A percentile compares a stretch with the other conserved stretches of the same genome.
Evolutionary conservation across 2,329 filamentous ascomycete species (phyloP).

Genomic region (Dactylonectria estremocensis): DNA sequence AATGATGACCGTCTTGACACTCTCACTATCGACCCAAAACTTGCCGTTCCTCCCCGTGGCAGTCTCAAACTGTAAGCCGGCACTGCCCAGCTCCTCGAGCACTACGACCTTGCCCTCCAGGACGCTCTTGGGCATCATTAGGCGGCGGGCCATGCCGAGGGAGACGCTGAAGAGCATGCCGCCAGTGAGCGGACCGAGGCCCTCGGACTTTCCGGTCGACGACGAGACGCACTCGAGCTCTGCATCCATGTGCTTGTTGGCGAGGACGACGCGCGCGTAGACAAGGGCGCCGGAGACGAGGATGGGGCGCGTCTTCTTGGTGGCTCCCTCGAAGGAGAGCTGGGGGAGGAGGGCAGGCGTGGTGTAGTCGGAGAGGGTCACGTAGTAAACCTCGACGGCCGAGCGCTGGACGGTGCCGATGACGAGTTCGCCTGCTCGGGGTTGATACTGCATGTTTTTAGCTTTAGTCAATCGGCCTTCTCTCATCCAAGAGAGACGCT

Average conservation of each 20-base stretch:
- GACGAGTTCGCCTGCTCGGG: slow-evolving; percentile 86
- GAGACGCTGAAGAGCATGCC: slow-evolving; percentile 91
- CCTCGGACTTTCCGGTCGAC: slow-evolving; percentile 89
- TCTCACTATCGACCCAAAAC: slow-evolving; percentile 91
- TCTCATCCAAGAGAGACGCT: slow-evolving; percentile 8
- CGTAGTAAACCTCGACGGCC: slow-evolving; percentile 84
- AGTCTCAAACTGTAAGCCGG: slow-evolving; percentile 90
- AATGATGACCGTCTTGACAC: slow-evolving; percentile 78
- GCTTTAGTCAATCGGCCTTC: slow-evolving; percentile 14
- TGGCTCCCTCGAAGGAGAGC: slow-evolving; percentile 92
- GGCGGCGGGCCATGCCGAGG: slow-evolving; percentile 83
- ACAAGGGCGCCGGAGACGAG: slow-evolving; percentile 83
- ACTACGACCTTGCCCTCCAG: slow-evolving; percentile 78
- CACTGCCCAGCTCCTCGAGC: slow-evolving; percentile 82
- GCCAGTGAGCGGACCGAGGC: slow-evolving; percentile 84
- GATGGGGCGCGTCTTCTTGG: slow-evolving; percentile 90
- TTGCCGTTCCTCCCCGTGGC: slow-evolving; percentile 93
- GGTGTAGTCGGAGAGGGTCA: slow-evolving; percentile 78
- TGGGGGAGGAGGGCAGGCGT: slow-evolving; percentile 82
- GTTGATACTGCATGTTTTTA: slow-evolving; percentile 75
- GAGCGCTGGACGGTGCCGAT: slow-evolving; percentile 88
- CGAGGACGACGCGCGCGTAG: slow-evolving; percentile 86
- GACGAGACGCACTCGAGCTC: slow-evolving; percentile 93
- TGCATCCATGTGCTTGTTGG: slow-evolving; percentile 87
- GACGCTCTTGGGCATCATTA: slow-evolving; percentile 76